Conservation (phyloP, 2,329 filamentous ascomycete species). For the Macrophomina pseudophaseolina region DNA sequence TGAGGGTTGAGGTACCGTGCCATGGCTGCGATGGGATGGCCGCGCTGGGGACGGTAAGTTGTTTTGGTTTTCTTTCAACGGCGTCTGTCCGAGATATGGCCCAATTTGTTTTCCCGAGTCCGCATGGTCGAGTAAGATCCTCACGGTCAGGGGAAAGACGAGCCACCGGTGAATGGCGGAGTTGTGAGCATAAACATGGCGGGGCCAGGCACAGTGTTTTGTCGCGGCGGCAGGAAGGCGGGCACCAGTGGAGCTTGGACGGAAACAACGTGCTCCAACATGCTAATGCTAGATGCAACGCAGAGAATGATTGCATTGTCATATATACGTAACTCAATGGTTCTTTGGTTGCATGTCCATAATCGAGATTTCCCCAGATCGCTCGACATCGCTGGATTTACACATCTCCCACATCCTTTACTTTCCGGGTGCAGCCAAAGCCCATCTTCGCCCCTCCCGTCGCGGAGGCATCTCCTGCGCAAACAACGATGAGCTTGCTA, state of each 20-base stretch:
- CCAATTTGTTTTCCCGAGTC: not conserved
- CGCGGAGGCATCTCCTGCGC: too few species aligned
- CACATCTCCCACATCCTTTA: too few species aligned
- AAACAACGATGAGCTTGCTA: too few species aligned
- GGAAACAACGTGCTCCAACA: not conserved
- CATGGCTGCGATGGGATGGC: conserved; percentile 54
- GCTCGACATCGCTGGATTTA: too few species aligned
- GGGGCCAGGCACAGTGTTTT: conserved; percentile 20
- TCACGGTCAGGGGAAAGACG: not conserved
- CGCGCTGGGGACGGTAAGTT: not conserved
- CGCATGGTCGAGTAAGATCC: not conserved
- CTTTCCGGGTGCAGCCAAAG: too few species aligned
- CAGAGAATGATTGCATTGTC: not conserved
- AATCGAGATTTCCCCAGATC: too few species aligned
- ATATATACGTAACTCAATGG: not conserved
- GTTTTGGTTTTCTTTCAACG: not conserved
- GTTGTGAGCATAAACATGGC: not conserved
- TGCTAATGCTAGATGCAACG: not conserved
- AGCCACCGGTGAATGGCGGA: not conserved
- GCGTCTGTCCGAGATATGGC: not conserved
- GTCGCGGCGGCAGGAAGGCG: conserved; percentile 4
- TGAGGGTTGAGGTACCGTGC: conserved; percentile 85
- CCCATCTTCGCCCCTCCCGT: too few species aligned
- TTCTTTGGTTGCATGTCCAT: not conserved
- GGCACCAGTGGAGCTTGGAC: not conserved